These are phyloP conservation scores for Moesziomyces parantarcticus DNA, from an alignment of 1,284 basidiomycete species.

Conservation along the genomic window DNA sequence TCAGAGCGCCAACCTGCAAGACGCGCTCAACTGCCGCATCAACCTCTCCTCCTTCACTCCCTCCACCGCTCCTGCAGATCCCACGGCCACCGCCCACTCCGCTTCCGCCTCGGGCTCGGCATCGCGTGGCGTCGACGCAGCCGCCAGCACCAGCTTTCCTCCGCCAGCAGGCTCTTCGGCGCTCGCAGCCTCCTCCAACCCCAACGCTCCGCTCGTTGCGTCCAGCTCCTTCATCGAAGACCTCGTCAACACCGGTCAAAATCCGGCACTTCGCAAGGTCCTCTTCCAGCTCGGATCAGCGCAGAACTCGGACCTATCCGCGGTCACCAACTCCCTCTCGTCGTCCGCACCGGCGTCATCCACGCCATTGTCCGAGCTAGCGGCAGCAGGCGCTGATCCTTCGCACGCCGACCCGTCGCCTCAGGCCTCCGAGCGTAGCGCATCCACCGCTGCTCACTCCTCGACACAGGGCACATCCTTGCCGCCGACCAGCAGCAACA, in stretches of 20 bases:
- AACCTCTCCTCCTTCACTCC: slow-evolving; percentile 33
- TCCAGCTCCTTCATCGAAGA: slow-evolving; percentile 22
- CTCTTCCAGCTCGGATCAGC: slow-evolving; percentile 46
- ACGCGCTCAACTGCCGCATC: slow-evolving; percentile 53
- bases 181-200: slow-evolving; percentile 1
- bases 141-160: slow-evolving; percentile 28
- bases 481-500: slow-evolving; percentile 1
- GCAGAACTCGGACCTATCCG: slow-evolving; percentile 27
- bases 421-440: neutral
- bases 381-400: neutral
- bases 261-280: slow-evolving; percentile 43
- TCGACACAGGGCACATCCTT: neutral
- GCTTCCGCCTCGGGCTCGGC: neutral
- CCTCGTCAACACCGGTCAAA: slow-evolving; percentile 40
- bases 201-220: neutral
- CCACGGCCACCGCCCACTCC: neutral
- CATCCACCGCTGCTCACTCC: neutral
- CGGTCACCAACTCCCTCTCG: slow-evolving; percentile 22
- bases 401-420: neutral
- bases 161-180: slow-evolving; percentile 6
- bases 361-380: neutral
- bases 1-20: slow-evolving; percentile 52
- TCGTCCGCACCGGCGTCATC: slow-evolving; percentile 8
- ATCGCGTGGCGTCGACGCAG: slow-evolving; percentile 5
- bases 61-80: neutral